Conservation (phyloP, 2,329 filamentous ascomycete species). For the Truncatella angustata region DNA sequence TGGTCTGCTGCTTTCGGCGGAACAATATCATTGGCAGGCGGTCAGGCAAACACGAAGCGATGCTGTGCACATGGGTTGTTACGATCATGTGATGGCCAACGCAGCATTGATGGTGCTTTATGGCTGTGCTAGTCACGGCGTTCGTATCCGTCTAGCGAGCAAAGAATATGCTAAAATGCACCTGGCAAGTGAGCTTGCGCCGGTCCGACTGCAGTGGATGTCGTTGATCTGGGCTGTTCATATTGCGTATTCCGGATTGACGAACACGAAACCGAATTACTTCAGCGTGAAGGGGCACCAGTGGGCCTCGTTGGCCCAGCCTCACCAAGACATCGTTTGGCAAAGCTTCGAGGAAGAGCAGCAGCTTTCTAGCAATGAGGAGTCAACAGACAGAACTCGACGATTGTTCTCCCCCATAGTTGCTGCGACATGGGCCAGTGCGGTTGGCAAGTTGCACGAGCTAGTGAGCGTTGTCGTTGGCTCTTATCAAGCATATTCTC, state of each 20-base stretch:
- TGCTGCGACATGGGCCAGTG: not conserved
- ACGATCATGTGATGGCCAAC: constrained; percentile 1
- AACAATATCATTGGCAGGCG: not conserved
- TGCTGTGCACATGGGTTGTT: not conserved
- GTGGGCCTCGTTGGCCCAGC: not conserved
- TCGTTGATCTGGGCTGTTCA: not conserved
- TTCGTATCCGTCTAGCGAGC: not conserved
- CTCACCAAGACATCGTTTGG: no score
- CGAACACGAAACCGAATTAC: not conserved
- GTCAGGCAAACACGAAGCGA: not conserved
- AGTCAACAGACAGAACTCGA: not conserved
- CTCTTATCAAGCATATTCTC: not conserved
- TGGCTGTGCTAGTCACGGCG: not conserved
- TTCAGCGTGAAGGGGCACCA: not conserved
- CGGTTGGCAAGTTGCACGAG: not conserved
- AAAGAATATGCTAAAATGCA: no score
- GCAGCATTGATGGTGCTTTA: not conserved
- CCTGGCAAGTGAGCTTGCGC: not conserved
- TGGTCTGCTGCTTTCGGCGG: not conserved
- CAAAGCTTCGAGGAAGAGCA: not conserved
- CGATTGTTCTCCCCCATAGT: not conserved
- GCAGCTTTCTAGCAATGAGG: not conserved
- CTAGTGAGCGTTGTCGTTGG: not conserved
- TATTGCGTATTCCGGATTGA: not conserved
- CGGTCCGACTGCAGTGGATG: not conserved